Base-by-base conservation (phyloP, 805 yeast species). In the Yamadazyma nakazawae region DNA sequence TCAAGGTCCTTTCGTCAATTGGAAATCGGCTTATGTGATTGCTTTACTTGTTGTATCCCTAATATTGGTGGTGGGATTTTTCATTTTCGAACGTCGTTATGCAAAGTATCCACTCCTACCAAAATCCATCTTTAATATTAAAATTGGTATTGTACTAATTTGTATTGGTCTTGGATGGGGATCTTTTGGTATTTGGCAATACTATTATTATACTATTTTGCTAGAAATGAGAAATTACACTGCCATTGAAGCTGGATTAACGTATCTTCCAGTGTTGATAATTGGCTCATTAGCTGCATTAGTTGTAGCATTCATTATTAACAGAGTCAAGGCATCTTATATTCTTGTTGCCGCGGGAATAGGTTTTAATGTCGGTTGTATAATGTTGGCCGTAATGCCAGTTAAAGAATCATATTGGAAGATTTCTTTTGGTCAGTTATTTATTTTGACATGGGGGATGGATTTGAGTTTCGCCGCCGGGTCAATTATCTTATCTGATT, bases 401-500 rank as follows among this genome's bases (percentile, higher is more conserved):
- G 75, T 76, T 1, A 54, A 76, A 43, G 86, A 85, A 58, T 67
- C 78, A 0, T 87, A 75, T 58, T 86, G 80, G 76, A 68, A 74
- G 7, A 72, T 80, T 57, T 62, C 78, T 2, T 73, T 86, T 56
- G 81, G 84, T 2, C 74, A 78, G 26, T 69, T 78, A 71, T 54
- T 81, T 14, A 63, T 85, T 5, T 64, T 80, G 5, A 76, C 82
- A 12, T 83, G 82, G 72, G 95, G 89, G 2, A 84, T 86, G 90
- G 92, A 86, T 60, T 67, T 82, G 60, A 80, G 87, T 24, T 86
- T 85, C 61, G 92, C 94, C 0, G 83, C 91, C 0, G 82, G 86
- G 0, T 79, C 89, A 0, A 71, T 85, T 41, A 74, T 83, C 12
- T 61, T 85, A 36, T 76, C 84, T 7, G 81, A 81, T 49, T 67